A percentile compares a stretch with the other conserved stretches of the same genome.
Conservation (phyloP, 2,329 filamentous ascomycete genomes). For the Zymoseptoria crescenta region DNA sequence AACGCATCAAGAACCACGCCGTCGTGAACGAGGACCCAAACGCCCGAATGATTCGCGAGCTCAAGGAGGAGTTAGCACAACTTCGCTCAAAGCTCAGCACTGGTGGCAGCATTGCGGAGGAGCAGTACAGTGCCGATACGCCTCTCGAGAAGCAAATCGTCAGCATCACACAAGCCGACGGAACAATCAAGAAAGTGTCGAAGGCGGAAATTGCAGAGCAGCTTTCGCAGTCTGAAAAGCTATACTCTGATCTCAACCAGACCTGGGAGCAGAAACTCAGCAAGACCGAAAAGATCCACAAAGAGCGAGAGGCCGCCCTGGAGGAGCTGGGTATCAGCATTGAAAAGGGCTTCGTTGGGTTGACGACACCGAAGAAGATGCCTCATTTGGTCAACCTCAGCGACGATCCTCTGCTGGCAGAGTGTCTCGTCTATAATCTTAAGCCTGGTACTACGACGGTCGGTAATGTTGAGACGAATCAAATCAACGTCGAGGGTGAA, state of each 20-base stretch:
- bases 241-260: constrained; percentile 91
- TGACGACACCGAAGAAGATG: constrained; percentile 98
- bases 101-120: constrained; percentile 49
- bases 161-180: constrained; percentile 80
- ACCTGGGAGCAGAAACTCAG: constrained; percentile 96
- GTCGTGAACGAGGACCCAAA: constrained; percentile 99
- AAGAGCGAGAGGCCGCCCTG: constrained; percentile 86
- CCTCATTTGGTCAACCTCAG: constrained; percentile 96
- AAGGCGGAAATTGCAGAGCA: constrained; percentile 98
- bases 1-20: constrained; percentile 99
- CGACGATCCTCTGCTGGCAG: constrained; percentile 70
- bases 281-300: constrained; percentile 96
- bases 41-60: constrained; percentile 93
- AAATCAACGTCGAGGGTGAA: constrained; percentile 25
- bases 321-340: constrained; percentile 98
- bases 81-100: constrained; percentile 71
- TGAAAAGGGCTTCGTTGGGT: constrained; percentile 91
- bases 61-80: constrained; percentile 87
- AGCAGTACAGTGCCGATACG: constrained; percentile 85
- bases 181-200: constrained; percentile 84
- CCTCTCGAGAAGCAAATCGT: constrained; percentile 94
- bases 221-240: constrained; percentile 89
- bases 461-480: constrained; percentile 82
- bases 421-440: constrained; percentile 95
- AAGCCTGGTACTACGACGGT: constrained; percentile 93